Evolutionary conservation across 257 asterid genomes (phyloP).

Genomic region (Echites panduratus): DNA sequence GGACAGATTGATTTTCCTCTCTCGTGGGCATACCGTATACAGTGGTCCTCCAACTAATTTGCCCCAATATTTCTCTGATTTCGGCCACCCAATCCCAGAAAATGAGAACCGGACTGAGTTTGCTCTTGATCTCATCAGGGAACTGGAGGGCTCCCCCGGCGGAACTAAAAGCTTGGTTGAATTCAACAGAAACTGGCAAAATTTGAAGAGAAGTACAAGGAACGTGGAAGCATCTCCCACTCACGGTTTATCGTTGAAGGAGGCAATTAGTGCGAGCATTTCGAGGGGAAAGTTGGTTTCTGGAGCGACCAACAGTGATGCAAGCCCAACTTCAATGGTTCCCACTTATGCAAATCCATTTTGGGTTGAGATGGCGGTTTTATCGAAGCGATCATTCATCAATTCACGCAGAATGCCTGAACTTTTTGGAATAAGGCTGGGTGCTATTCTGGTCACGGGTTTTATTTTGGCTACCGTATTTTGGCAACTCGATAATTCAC

Average conservation of each 20-base stretch:
- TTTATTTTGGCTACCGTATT: conserved; percentile 35
- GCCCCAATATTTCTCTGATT: conserved; percentile 25
- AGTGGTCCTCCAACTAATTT: conserved; percentile 28
- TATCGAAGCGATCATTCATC: conserved; percentile 29
- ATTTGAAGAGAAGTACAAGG: neutral
- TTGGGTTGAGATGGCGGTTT: conserved; percentile 34
- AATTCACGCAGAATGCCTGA: conserved; percentile 41
- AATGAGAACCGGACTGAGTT: conserved; percentile 35
- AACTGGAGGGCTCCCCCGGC: conserved; percentile 26
- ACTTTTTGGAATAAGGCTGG: conserved; percentile 30
- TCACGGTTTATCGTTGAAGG: conserved; percentile 21
- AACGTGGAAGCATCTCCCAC: neutral
- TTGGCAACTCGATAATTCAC: conserved; percentile 37
- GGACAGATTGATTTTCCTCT: conserved; percentile 30
- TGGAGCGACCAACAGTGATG: conserved; percentile 25
- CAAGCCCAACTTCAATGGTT: conserved; percentile 19
- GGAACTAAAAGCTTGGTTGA: conserved; percentile 34
- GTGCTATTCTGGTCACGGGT: conserved; percentile 37
- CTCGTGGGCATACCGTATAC: conserved; percentile 36
- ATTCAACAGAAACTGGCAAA: conserved; percentile 28
- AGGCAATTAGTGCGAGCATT: conserved; percentile 35
- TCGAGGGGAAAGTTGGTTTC: conserved; percentile 39
- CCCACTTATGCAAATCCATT: conserved; percentile 36
- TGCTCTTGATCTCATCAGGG: conserved; percentile 36
- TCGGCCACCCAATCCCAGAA: conserved; percentile 39